These are phyloP conservation scores for Erysimum cheiri DNA, from an alignment of 441 rosid species.

Conservation along the genomic window DNA sequence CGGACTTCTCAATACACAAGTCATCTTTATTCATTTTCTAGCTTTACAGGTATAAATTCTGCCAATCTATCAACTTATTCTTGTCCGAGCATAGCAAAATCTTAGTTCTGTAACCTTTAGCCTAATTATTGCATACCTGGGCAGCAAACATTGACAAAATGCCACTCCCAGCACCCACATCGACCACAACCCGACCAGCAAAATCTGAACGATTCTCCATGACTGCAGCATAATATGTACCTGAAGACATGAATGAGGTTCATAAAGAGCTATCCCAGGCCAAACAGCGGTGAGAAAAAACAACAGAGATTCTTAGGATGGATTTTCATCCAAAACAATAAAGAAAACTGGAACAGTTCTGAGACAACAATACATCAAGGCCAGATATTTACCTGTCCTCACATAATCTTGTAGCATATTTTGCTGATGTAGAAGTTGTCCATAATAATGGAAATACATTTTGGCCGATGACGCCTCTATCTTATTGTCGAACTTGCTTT, in stretches of 20 bases:
- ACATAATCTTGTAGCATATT: slow-evolving; percentile 98
- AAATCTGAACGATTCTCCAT: slow-evolving; percentile 92
- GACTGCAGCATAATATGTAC: slow-evolving; percentile 94
- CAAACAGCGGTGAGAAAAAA: slow-evolving; percentile 9
- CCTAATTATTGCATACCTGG: slow-evolving; percentile 55
- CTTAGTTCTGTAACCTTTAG: slow-evolving; percentile 1
- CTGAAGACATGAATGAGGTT: slow-evolving; percentile 48
- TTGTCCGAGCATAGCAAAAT: slow-evolving; percentile 15
- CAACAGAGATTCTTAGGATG: background rate
- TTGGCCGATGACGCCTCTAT: slow-evolving; percentile 90
- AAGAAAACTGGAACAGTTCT: slow-evolving; percentile 3
- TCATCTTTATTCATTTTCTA: slow-evolving; percentile 2
- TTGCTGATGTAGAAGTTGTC: slow-evolving; percentile 93
- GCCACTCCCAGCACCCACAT: slow-evolving; percentile 99
- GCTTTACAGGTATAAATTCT: background rate
- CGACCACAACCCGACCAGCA: slow-evolving; percentile 84
- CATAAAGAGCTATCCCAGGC: slow-evolving; percentile 2
- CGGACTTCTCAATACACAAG: background rate
- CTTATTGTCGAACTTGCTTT: slow-evolving; percentile 86
- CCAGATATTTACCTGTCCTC: slow-evolving; percentile 74
- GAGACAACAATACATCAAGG: slow-evolving; percentile 24
- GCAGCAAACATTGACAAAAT: slow-evolving; percentile 96
- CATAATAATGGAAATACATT: slow-evolving; percentile 98
- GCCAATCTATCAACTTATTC: slow-evolving; percentile 12
- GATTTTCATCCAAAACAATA: slow-evolving; percentile 3